Evolutionary conservation across 805 yeast genomes (phyloP).

Genomic region (Yarrowia sp.): DNA sequence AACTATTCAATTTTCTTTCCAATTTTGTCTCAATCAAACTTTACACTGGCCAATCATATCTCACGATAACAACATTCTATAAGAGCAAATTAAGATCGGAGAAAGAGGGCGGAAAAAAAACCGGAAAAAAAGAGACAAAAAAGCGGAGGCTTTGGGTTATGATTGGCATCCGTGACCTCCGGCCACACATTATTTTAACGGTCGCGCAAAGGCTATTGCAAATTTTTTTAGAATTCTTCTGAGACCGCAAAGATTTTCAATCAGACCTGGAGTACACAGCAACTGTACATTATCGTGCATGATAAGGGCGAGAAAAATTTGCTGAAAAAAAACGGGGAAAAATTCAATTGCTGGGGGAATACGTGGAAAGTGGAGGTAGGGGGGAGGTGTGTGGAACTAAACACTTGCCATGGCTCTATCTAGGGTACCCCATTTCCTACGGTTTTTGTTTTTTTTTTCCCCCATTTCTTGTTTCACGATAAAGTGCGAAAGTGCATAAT

Average conservation of each 20-base stretch:
- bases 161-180: background rate
- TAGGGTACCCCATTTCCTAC: too few species aligned
- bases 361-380: too few species aligned
- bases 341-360: background rate
- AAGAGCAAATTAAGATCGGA: conserved; percentile 18
- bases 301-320: background rate
- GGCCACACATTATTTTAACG: background rate
- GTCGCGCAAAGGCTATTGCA: background rate
- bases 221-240: background rate
- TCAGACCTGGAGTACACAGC: background rate
- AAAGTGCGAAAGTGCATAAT: too few species aligned
- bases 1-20: background rate
- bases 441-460: too few species aligned
- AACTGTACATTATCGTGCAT: conserved; percentile 21
- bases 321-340: too few species aligned
- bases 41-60: background rate
- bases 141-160: background rate
- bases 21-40: background rate
- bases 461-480: too few species aligned
- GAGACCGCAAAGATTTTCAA: background rate
- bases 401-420: too few species aligned
- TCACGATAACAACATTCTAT: conserved; percentile 10
- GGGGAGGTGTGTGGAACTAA: too few species aligned
- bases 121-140: background rate
- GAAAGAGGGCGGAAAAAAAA: background rate